A percentile compares a stretch with the other conserved stretches of the same genome.
Evolutionary conservation across 768 basidiomycete species (phyloP).

Genomic region (Phanerochaete carnosa): DNA sequence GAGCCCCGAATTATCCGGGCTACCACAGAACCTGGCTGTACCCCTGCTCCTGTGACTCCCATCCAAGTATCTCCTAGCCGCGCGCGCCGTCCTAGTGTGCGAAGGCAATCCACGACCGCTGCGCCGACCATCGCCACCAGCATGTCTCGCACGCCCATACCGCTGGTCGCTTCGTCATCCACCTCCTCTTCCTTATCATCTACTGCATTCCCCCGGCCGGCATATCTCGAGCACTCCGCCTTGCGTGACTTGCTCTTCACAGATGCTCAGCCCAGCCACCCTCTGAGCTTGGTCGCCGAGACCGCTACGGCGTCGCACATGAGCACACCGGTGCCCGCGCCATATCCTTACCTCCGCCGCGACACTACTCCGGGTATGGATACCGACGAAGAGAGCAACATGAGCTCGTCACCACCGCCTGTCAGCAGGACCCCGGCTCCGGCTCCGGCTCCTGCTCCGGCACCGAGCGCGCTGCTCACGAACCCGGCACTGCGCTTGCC

Average conservation of each 20-base stretch:
- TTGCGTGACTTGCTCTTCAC: slow-evolving; percentile 68
- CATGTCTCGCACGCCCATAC: slow-evolving; percentile 11
- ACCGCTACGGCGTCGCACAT: slow-evolving; percentile 5
- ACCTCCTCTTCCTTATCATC: slow-evolving; percentile 9
- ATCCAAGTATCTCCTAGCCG: slow-evolving; percentile 40
- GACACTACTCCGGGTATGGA: slow-evolving; percentile 34
- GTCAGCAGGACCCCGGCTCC: slow-evolving; percentile 6
- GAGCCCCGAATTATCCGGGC: slow-evolving; percentile 67
- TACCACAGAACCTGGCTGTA: slow-evolving; percentile 30
- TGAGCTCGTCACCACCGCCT: slow-evolving; percentile 42
- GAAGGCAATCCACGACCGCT: slow-evolving; percentile 13
- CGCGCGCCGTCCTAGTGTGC: slow-evolving; percentile 44
- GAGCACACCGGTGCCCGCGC: slow-evolving; percentile 13
- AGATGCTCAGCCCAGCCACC: slow-evolving; percentile 30
- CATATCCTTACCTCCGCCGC: slow-evolving; percentile 24
- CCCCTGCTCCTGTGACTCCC: slow-evolving; percentile 44
- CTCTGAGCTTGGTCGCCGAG: slow-evolving; percentile 6
- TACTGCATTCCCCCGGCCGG: slow-evolving; percentile 57
- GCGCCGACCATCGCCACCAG: slow-evolving; percentile 4
- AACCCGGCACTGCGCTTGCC: slow-evolving; percentile 51
- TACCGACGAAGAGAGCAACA: slow-evolving; percentile 62
- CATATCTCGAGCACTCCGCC: slow-evolving; percentile 75
- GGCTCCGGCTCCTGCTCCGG: not conserved
- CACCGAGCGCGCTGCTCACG: slow-evolving; percentile 11
- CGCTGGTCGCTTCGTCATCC: slow-evolving; percentile 4